These are phyloP conservation scores for Aureobasidium sp. DNA, from an alignment of 2,329 filamentous ascomycete genomes.

Conservation along the genomic window DNA sequence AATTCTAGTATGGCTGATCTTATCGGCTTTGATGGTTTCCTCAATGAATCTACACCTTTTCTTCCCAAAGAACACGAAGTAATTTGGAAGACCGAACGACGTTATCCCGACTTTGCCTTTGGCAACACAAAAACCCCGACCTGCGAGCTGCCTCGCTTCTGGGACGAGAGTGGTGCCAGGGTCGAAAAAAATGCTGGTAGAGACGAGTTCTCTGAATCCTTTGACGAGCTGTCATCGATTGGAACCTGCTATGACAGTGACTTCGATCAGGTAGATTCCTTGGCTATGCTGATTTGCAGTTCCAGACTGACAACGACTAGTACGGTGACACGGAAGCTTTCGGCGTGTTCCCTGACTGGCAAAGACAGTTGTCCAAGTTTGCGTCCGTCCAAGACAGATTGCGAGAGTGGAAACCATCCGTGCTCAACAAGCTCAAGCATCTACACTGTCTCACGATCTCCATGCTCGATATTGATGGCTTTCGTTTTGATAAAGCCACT, in stretches of 20 bases:
- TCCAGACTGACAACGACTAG: constrained; percentile 26
- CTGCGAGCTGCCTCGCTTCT: constrained; percentile 53
- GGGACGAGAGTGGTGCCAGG: constrained; percentile 46
- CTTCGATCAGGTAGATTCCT: constrained; percentile 40
- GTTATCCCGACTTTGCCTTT: constrained; percentile 53
- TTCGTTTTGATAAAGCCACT: constrained; percentile 60
- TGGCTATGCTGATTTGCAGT: constrained; percentile 24
- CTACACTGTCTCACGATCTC: constrained; percentile 58
- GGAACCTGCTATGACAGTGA: background rate
- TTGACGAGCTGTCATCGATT: constrained; percentile 42
- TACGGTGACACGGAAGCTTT: constrained; percentile 59
- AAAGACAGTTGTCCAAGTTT: constrained; percentile 59
- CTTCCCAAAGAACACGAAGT: constrained; percentile 50
- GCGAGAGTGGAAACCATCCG: constrained; percentile 55
- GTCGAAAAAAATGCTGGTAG: constrained; percentile 16
- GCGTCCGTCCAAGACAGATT: constrained; percentile 61
- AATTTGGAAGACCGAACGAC: constrained; percentile 47
- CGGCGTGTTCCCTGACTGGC: constrained; percentile 56
- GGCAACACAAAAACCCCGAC: constrained; percentile 46
- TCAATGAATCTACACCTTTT: constrained; percentile 54
- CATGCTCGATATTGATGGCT: constrained; percentile 60
- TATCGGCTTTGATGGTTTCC: constrained; percentile 54
- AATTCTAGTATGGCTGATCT: constrained; percentile 47
- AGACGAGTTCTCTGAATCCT: constrained; percentile 22
- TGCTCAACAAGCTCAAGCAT: constrained; percentile 50